A percentile compares a stretch with the other conserved stretches of the same genome.
phyloP scores from a whole-genome alignment of 2,329 filamentous ascomycete genomes.

The Botrytis hyacinthi region DNA sequence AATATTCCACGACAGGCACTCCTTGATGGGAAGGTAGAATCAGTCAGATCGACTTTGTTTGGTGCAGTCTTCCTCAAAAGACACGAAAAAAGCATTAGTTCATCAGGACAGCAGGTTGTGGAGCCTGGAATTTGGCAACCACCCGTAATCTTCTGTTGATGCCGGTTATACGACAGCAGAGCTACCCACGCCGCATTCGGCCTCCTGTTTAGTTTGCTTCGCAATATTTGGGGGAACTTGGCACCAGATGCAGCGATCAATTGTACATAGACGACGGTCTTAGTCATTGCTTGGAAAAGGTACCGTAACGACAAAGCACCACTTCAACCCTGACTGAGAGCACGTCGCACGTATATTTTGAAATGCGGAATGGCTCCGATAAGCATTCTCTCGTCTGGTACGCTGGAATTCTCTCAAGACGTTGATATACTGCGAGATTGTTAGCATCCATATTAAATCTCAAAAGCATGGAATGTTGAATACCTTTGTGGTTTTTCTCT shows the following conservation, averaged over 20 bases:
- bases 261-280: background rate
- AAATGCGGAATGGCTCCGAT: background rate
- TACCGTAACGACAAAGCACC: constrained; percentile 62
- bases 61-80: background rate
- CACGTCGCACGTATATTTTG: background rate
- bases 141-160: constrained; percentile 41
- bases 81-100: background rate
- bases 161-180: constrained; percentile 72
- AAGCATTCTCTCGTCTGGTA: background rate
- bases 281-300: constrained; percentile 71
- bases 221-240: background rate
- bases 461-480: background rate
- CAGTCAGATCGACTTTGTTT: background rate
- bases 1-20: background rate
- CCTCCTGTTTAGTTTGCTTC: background rate
- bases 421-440: too few species aligned
- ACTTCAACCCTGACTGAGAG: background rate
- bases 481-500: background rate
- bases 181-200: constrained; percentile 38
- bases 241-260: background rate
- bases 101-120: background rate
- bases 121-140: too few species aligned
- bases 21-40: background rate
- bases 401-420: background rate
- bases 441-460: background rate